Conservation (phyloP, 495 filamentous ascomycete species). For the Tuber magnatum region DNA sequence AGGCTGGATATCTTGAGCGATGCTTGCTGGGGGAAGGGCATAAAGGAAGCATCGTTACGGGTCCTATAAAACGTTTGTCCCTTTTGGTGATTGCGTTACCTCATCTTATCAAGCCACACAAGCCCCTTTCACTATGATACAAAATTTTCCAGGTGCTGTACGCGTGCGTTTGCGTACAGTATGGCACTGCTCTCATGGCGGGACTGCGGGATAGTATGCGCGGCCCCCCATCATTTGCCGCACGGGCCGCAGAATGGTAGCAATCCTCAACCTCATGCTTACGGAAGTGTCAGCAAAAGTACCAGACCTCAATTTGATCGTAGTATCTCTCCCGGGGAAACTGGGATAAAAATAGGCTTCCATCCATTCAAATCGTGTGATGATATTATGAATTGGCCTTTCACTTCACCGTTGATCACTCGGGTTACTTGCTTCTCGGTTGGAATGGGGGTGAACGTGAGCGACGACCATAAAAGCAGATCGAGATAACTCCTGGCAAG, state of each 20-base stretch:
- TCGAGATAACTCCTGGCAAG: neutral
- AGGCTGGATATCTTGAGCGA: neutral
- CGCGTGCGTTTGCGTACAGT: neutral
- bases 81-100: neutral
- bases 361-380: neutral
- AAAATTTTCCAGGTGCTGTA: neutral
- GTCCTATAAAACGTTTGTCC: neutral
- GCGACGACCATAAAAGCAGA: neutral
- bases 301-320: neutral
- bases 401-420: neutral
- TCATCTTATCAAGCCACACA: neutral
- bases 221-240: neutral
- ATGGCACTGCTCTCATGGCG: too few species aligned
- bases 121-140: neutral
- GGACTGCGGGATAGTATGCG: neutral
- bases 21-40: neutral
- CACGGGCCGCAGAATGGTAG: neutral
- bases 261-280: neutral
- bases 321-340: too few species aligned
- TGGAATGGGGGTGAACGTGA: neutral
- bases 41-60: neutral
- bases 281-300: neutral
- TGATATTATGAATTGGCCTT: neutral
- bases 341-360: neutral
- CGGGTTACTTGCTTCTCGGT: neutral